phyloP scores from a whole-genome alignment of 768 basidiomycete genomes.

The Russula emetica region DNA sequence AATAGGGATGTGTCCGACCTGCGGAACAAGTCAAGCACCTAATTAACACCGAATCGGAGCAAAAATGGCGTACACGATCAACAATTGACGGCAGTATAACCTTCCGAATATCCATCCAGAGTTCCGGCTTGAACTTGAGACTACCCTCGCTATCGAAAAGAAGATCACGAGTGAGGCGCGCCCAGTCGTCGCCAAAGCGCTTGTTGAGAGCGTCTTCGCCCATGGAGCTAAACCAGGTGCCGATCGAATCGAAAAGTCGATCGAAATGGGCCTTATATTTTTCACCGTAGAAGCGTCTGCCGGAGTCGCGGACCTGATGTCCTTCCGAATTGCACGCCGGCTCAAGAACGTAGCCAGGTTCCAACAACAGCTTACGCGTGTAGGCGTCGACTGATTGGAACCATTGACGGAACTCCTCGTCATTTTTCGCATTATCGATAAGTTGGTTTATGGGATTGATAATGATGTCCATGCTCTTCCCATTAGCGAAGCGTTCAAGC shows the following conservation, averaged over 20 bases:
- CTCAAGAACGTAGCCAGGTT: conserved; percentile 83
- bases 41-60: background rate
- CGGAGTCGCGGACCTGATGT: conserved; percentile 57
- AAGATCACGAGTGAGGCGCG: conserved; percentile 75
- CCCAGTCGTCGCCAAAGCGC: conserved; percentile 79
- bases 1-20: conserved; percentile 82
- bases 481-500: conserved; percentile 88
- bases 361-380: conserved; percentile 66
- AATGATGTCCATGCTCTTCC: conserved; percentile 58
- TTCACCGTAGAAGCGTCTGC: conserved; percentile 71
- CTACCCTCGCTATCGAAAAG: conserved; percentile 76
- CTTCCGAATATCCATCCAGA: conserved; percentile 84
- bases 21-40: background rate
- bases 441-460: conserved; percentile 67
- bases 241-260: conserved; percentile 62
- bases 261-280: conserved; percentile 80
- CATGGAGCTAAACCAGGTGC: conserved; percentile 80
- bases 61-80: conserved; percentile 49
- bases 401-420: conserved; percentile 73
- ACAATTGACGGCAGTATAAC: conserved; percentile 79
- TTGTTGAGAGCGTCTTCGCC: conserved; percentile 81
- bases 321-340: conserved; percentile 67
- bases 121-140: conserved; percentile 79
- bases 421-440: conserved; percentile 67
- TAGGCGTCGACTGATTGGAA: conserved; percentile 59